Conservation (phyloP, 2,329 filamentous ascomycete species). For the Botrytis hyacinthi region DNA sequence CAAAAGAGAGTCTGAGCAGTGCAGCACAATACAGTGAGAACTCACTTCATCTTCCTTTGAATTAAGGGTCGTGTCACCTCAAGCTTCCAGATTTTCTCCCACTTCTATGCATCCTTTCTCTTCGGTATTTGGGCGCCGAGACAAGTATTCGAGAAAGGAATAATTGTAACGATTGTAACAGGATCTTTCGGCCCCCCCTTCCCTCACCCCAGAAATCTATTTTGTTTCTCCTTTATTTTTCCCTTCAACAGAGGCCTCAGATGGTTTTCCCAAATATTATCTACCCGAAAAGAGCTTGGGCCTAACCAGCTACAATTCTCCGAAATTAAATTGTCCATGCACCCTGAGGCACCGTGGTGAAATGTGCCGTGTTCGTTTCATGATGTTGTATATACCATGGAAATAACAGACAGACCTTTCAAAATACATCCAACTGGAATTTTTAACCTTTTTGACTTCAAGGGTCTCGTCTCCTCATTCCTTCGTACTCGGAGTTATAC, state of each 20-base stretch:
- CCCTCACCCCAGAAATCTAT: background rate
- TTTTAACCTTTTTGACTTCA: background rate
- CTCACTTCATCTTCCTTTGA: background rate
- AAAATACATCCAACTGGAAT: background rate
- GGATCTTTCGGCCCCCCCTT: background rate
- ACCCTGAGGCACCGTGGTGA: background rate
- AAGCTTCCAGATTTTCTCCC: background rate
- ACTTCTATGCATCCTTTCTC: background rate
- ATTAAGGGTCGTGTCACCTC: background rate
- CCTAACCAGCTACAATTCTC: background rate
- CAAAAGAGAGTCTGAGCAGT: background rate
- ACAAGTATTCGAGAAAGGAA: background rate
- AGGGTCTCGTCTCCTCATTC: background rate
- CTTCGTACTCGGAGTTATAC: background rate
- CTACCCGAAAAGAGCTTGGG: conserved; percentile 1
- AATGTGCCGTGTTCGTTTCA: background rate
- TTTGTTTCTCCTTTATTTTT: background rate
- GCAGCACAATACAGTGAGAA: background rate
- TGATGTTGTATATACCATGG: background rate
- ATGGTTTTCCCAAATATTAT: background rate
- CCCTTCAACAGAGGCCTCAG: background rate
- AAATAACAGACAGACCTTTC: background rate
- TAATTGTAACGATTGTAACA: background rate
- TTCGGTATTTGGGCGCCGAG: background rate
- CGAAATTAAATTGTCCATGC: conserved; percentile 11